Base-by-base conservation (phyloP, 257 asterid species). In the Phtheirospermum japonicum region DNA sequence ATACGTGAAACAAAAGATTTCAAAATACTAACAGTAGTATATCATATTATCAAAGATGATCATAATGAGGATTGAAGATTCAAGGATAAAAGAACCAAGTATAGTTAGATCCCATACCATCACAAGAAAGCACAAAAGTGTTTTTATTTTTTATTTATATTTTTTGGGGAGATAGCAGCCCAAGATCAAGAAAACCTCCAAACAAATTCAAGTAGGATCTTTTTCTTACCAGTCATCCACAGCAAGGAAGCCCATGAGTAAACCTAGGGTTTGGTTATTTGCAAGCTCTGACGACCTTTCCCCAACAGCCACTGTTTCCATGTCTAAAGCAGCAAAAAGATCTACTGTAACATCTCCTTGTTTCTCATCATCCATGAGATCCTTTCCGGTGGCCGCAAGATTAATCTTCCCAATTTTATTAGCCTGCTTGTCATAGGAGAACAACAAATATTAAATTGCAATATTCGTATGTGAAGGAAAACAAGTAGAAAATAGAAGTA, bases 351-450 rank as follows among this genome's bases (percentile, higher is more conserved):
- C 96, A 67, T 93, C 99, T 69, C 97, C 96, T 83, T 71, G 96
- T 82, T 93, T 89, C 70, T 93, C 97, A 17, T 89, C 99, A 67
- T 93, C 99, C 99, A 93, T 93, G 70, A 93, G 97, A 82, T 93
- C 99, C 83, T 93, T 93, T 43, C 99, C 99, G 59, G 92, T 93
- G 69, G 99, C 99, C 79, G 99, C 99, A 71, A 93, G 96, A 83
- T 93, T 93, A 63, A 93, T 93, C 80, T 84, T 89, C 66, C 99
- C 97, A 80, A 93, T 93, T 77, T 80, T 89, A 75, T 79, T 87
- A 52, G 99, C 99, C 97, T 93, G 86, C 53, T 70, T 60, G 36
- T 71, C 43, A 57, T 56, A 68, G 71, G 58, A 60, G 32, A 59
- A 64, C 59, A 65, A 48, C 39, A 63, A 39, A 67, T 23, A 45